A percentile compares a stretch with the other conserved stretches of the same genome.
phyloP scores from a whole-genome alignment of 2,329 filamentous ascomycete genomes.

The Furcasterigmium furcatum region DNA sequence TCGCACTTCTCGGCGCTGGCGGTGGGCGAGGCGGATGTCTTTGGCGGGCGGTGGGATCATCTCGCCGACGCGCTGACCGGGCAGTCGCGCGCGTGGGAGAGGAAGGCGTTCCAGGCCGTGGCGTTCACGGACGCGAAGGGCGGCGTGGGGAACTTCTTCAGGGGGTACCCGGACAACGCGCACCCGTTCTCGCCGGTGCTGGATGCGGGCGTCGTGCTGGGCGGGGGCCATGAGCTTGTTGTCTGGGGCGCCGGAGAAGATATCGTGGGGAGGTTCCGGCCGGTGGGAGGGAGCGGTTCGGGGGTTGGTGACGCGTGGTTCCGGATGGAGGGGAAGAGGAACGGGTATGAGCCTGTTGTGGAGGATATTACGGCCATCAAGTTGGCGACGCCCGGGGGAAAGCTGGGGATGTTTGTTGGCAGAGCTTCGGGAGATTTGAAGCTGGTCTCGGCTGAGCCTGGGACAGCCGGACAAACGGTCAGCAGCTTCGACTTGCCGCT shows the following conservation, averaged over 20 bases:
- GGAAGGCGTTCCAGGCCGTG: constrained; percentile 30
- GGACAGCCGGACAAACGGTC: constrained; percentile 22
- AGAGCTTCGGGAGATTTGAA: constrained; percentile 47
- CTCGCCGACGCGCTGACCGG: constrained; percentile 45
- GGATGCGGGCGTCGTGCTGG: constrained; percentile 35
- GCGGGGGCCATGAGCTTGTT: constrained; percentile 39
- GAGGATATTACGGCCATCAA: constrained; percentile 48
- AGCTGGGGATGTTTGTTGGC: constrained; percentile 38
- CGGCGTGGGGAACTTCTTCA: constrained; percentile 11
- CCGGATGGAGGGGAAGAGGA: constrained; percentile 28
- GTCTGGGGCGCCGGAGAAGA: constrained; percentile 51
- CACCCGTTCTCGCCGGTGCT: constrained; percentile 41
- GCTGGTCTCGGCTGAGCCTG: constrained; percentile 34
- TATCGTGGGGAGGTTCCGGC: constrained; percentile 38
- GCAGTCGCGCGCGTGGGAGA: constrained; percentile 52
- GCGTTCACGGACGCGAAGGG: constrained; percentile 21
- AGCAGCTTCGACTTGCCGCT: constrained; percentile 16
- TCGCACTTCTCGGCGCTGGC: constrained; percentile 36
- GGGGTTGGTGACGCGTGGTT: constrained; percentile 8
- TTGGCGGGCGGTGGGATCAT: constrained; percentile 25
- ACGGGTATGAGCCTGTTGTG: constrained; percentile 37
- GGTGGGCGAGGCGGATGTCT: constrained; percentile 3
- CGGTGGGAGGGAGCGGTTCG: constrained; percentile 12
- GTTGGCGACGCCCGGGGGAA: constrained; percentile 31
- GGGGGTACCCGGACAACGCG: constrained; percentile 4